phyloP scores from a whole-genome alignment of 768 basidiomycete genomes.

The Tephrocybe sp. region DNA sequence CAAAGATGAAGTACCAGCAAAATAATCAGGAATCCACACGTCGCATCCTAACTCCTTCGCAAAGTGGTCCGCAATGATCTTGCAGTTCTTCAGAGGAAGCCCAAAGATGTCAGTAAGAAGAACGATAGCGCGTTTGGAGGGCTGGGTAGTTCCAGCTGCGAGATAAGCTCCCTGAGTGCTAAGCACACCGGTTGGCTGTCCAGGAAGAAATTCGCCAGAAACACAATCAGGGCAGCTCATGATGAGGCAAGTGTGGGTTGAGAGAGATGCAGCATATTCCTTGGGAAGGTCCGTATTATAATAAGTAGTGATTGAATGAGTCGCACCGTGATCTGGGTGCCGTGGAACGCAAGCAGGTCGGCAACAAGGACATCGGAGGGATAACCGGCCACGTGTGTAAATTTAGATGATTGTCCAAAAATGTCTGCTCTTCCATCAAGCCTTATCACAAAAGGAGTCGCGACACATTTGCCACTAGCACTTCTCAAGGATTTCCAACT shows the following conservation, averaged over 20 bases:
- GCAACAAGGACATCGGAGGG: background rate
- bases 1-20: slow-evolving; percentile 34
- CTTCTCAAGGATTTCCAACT: too few relatives aligned
- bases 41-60: slow-evolving; percentile 46
- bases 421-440: too few relatives aligned
- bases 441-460: too few relatives aligned
- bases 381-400: background rate
- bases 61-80: slow-evolving; percentile 50
- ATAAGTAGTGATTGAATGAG: too few relatives aligned
- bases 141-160: slow-evolving; percentile 24
- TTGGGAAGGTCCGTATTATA: too few relatives aligned
- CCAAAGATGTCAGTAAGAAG: slow-evolving; percentile 59
- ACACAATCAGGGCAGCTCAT: slow-evolving; percentile 45
- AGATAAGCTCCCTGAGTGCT: slow-evolving; percentile 43
- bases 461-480: too few relatives aligned
- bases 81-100: slow-evolving; percentile 46
- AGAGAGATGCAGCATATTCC: background rate
- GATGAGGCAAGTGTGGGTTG: background rate
- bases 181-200: slow-evolving; percentile 42
- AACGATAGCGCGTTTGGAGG: slow-evolving; percentile 36
- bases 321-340: background rate
- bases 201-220: slow-evolving; percentile 42
- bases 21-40: slow-evolving; percentile 59
- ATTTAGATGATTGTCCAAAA: too few relatives aligned
- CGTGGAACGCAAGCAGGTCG: background rate